These are phyloP conservation scores for Trichothecium roseum DNA, from an alignment of 2,329 filamentous ascomycete genomes.

Conservation along the genomic window DNA sequence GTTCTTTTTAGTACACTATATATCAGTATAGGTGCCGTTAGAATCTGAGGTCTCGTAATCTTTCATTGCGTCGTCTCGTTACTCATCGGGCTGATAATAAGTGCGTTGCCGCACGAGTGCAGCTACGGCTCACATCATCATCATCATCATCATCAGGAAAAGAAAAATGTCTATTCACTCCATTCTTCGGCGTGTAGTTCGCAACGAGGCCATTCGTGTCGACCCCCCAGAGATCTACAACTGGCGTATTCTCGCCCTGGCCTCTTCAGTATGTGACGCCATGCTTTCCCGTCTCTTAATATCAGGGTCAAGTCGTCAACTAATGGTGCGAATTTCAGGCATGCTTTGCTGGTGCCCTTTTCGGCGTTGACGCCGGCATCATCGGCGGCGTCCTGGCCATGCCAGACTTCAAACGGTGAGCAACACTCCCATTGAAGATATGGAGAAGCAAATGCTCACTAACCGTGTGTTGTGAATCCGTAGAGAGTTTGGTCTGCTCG, in stretches of 20 bases:
- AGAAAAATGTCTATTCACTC: constrained; percentile 10
- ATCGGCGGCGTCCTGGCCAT: constrained; percentile 17
- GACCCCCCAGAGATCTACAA: constrained; percentile 61
- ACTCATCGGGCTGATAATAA: too few species aligned
- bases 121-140: too few species aligned
- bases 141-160: not conserved
- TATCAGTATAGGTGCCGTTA: too few species aligned
- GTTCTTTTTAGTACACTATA: too few species aligned
- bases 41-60: too few species aligned
- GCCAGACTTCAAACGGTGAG: constrained; percentile 13
- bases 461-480: too few species aligned
- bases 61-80: too few species aligned
- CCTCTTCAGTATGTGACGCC: constrained; percentile 38
- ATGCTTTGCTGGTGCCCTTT: constrained; percentile 11
- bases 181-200: constrained; percentile 26
- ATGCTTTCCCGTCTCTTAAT: not conserved
- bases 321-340: not conserved
- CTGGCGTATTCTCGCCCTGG: constrained; percentile 56
- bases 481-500: constrained; percentile 14
- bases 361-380: constrained; percentile 16
- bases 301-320: not conserved
- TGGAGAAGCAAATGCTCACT: not conserved
- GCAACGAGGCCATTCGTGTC: constrained; percentile 51
- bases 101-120: too few species aligned
- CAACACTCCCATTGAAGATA: too few species aligned